Base-by-base conservation (phyloP, 2,329 filamentous ascomycete species). In the Cytospora piceicola region DNA sequence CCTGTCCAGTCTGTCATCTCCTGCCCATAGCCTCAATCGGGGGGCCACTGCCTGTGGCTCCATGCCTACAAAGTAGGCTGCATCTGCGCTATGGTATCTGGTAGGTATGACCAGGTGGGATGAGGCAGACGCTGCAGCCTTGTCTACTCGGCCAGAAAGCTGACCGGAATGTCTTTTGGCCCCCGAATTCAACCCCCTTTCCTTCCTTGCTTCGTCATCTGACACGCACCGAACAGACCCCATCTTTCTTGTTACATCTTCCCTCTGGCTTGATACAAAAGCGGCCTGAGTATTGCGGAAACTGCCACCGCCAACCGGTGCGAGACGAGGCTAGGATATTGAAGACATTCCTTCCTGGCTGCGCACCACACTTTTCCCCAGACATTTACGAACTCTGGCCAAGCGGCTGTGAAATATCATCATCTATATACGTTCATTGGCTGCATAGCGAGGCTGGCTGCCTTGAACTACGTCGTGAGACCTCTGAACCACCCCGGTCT, bases 41-140 rank as follows among this genome's bases (percentile, higher is more conserved):
- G 55, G 42, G 42, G 61, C 42, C 42, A 46, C 60, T 36, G 9
- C 30, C 46, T 58, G 61, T 49, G n/a, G 46, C 46, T 49, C 9
- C 8, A 24, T 49, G 39, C 42, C 30, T 53, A 55, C 53, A 63
- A 46, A 36, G 17, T 63, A 63, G 61, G 53, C 61, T 63, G 53
- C 39, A 51, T 51, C n/a, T 42, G 53, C 61, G 29, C 12, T 34
- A 62, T 14, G 15, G 34, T 12, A 42, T n/a, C 39, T n/a, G 20
- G 11, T 12, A 63, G 14, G 63, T 62, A 60, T 30, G 66, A 67
- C 66, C 27, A 61, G 58, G 52, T 49, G 61, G 30, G 61, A 57
- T 36, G 58, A 58, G 15, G 58, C 58, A 62, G 63, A 39, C 58
- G 49, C 61, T 65, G 63, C 63, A 67, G 66, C 63, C 66, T 67